Conservation (phyloP, 345 rosid species). For the Jatropha curcas region DNA sequence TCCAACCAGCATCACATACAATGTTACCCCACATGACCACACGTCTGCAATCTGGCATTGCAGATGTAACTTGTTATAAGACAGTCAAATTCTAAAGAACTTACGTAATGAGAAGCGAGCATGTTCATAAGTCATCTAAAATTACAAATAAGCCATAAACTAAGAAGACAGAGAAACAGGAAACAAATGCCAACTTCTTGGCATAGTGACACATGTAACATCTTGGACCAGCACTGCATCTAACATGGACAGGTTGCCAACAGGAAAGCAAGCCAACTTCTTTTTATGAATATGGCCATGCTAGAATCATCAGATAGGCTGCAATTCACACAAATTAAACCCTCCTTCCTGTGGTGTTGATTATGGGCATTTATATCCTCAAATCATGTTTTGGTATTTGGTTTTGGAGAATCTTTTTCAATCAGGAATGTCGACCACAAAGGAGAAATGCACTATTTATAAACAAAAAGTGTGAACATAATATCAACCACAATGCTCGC, state of each 20-base stretch:
- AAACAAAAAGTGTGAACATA: background rate
- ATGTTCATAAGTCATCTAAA: background rate
- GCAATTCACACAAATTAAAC: background rate
- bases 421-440: background rate
- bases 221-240: background rate
- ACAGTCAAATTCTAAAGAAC: background rate
- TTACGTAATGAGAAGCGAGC: background rate
- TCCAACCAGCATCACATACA: slow-evolving; percentile 34
- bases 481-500: background rate
- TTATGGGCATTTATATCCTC: background rate
- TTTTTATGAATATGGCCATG: background rate
- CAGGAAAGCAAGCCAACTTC: background rate
- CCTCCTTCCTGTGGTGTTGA: background rate
- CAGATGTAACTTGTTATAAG: background rate
- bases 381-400: background rate
- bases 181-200: background rate
- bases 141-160: background rate
- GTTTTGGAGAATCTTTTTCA: background rate
- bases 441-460: background rate
- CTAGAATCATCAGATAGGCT: background rate
- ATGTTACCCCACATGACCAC: slow-evolving; percentile 41
- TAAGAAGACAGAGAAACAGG: background rate
- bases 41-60: slow-evolving; percentile 36
- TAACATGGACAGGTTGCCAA: background rate
- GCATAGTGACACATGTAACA: background rate